Conservation (phyloP, 306 rosid genomes). For the Canavalia ensiformis region DNA sequence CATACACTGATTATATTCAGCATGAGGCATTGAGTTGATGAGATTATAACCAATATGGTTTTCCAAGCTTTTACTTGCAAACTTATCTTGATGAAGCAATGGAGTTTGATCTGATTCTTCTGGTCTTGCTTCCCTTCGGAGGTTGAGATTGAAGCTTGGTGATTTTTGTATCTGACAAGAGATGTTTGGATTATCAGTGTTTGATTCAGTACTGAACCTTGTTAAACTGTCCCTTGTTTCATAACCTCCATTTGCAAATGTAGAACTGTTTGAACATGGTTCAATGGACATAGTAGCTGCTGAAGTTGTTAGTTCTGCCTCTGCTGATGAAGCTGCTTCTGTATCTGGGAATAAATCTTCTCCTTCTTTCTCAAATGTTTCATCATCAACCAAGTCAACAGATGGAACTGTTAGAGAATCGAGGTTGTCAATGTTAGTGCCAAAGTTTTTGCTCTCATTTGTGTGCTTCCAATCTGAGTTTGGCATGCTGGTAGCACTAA, state of each 20-base stretch:
- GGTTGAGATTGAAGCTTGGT: conserved; percentile 83
- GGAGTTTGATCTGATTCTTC: conserved; percentile 74
- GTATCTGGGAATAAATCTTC: conserved; percentile 43
- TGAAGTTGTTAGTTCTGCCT: conserved; percentile 49
- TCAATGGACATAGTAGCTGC: conserved; percentile 42
- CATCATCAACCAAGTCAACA: conserved; percentile 48
- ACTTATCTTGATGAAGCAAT: conserved; percentile 59
- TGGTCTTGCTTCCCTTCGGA: conserved; percentile 53
- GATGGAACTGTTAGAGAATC: conserved; percentile 51
- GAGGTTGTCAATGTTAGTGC: conserved; percentile 28
- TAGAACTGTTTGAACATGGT: conserved; percentile 34
- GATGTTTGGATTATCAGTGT: conserved; percentile 60
- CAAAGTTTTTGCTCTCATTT: conserved; percentile 36
- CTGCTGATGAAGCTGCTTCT: conserved; percentile 43
- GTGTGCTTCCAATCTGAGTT: conserved; percentile 47
- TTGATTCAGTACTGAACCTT: conserved; percentile 78
- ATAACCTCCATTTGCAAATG: conserved; percentile 49
- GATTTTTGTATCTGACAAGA: conserved; percentile 70
- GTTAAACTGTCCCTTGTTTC: conserved; percentile 60
- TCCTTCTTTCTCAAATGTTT: conserved; percentile 43
- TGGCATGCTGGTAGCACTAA: conserved; percentile 35
- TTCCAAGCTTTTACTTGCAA: conserved; percentile 46
- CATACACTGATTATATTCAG: conserved; percentile 40
- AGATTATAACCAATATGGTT: conserved; percentile 43
- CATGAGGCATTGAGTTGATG: conserved; percentile 39